Percentiles rank a stretch among this genome's conserved stretches.
phyloP scores from a whole-genome alignment of 306 rosid genomes.

The Corylus avellana region DNA sequence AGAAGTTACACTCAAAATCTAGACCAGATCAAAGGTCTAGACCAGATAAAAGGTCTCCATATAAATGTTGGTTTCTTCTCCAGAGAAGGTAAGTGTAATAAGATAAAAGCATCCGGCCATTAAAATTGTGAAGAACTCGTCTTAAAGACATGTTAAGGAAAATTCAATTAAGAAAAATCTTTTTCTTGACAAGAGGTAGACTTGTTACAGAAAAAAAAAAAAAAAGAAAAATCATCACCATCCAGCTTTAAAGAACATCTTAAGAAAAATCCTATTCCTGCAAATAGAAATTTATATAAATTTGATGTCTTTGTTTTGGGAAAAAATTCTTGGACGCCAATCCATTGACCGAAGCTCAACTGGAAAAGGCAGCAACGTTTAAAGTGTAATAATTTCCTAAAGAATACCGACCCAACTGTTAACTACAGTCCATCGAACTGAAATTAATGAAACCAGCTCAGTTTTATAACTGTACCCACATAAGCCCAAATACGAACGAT shows the following conservation, averaged over 20 bases:
- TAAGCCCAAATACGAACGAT: background rate
- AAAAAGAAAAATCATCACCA: background rate
- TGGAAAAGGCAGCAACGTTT: background rate
- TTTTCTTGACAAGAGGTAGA: too few relatives aligned
- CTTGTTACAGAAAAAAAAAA: too few relatives aligned
- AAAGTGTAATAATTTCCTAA: background rate
- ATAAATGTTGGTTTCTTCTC: background rate
- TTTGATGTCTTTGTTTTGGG: background rate
- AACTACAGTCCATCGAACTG: background rate
- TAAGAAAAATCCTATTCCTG: background rate
- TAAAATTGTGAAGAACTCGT: background rate
- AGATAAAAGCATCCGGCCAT: slow-evolving; percentile 2
- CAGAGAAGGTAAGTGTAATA: background rate
- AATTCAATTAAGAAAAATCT: background rate
- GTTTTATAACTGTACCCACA: background rate
- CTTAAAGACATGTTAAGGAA: background rate
- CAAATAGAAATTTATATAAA: background rate
- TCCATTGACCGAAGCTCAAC: background rate
- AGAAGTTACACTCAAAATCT: background rate
- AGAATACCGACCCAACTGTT: background rate
- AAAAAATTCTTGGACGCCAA: background rate
- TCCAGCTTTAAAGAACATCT: background rate
- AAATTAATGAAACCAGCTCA: background rate
- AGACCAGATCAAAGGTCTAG: too few relatives aligned
- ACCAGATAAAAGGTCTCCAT: background rate